Evolutionary conservation across 805 yeast genomes (phyloP).

Genomic region (Diddensiella santjacobensis): DNA sequence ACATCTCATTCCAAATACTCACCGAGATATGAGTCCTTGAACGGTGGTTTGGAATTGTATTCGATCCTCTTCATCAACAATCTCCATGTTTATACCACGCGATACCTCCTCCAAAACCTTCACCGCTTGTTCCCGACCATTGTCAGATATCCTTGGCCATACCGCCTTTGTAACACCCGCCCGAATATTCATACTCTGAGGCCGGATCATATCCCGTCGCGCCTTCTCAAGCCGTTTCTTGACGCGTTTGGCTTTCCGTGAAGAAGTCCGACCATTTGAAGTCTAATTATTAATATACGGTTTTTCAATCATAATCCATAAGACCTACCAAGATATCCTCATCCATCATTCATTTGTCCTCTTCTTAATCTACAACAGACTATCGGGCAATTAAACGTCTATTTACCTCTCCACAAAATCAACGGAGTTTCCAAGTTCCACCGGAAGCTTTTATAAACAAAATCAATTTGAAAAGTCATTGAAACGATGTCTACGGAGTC

Average conservation of each 20-base stretch:
- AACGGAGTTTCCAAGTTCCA: too few species aligned
- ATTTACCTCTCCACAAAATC: too few species aligned
- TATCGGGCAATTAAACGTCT: too few species aligned
- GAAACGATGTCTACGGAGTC: not conserved
- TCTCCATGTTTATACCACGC: not conserved
- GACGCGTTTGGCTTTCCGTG: too few species aligned
- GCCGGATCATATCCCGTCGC: not conserved
- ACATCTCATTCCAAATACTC: not conserved
- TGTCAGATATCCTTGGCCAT: not conserved
- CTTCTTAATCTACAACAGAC: too few species aligned
- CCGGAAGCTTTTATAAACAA: too few species aligned
- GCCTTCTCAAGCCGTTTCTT: not conserved
- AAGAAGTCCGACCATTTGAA: too few species aligned
- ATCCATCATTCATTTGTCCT: too few species aligned
- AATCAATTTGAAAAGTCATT: too few species aligned
- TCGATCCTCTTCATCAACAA: constrained; percentile 7
- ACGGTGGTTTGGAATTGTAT: constrained; percentile 10
- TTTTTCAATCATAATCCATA: too few species aligned
- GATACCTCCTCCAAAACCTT: not conserved
- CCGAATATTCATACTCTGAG: not conserved
- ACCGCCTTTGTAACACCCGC: not conserved
- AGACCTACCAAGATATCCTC: too few species aligned
- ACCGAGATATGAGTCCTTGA: constrained; percentile 4
- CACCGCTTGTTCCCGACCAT: not conserved
- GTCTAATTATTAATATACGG: too few species aligned